A percentile compares a stretch with the other conserved stretches of the same genome.
Conservation (phyloP, 1,284 basidiomycete genomes). For the Austropuccinia psidii region DNA sequence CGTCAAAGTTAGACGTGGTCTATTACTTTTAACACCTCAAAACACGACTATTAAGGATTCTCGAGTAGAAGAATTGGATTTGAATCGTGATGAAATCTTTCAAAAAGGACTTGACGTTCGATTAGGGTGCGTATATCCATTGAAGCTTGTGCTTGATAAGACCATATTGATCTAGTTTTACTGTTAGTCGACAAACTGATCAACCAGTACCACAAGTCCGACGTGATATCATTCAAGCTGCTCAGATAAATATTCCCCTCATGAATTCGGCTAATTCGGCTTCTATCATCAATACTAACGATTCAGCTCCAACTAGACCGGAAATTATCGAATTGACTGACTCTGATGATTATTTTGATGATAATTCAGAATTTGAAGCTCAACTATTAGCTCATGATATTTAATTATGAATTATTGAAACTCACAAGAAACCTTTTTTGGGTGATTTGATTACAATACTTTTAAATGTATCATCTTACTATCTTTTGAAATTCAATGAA, state of each 20-base stretch:
- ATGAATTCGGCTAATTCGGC: not conserved
- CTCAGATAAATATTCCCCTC: not conserved
- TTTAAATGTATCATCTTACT: too few species aligned
- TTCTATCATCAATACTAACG: slow-evolving; percentile 9
- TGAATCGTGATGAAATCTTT: slow-evolving; percentile 29
- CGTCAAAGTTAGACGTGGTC: slow-evolving; percentile 36
- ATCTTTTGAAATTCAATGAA: too few species aligned
- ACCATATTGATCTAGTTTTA: not conserved
- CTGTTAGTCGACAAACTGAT: not conserved
- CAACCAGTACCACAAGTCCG: not conserved
- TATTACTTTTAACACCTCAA: slow-evolving; percentile 38
- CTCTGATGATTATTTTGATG: slow-evolving; percentile 35
- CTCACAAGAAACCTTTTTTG: too few species aligned
- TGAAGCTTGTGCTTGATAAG: not conserved
- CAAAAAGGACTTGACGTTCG: slow-evolving; percentile 36
- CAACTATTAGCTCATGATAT: slow-evolving; percentile 6
- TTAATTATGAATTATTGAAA: too few species aligned
- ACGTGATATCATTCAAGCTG: not conserved
- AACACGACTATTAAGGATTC: slow-evolving; percentile 40
- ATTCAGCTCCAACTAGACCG: not conserved
- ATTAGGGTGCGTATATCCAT: slow-evolving; percentile 28
- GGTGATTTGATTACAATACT: too few species aligned
- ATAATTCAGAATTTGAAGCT: slow-evolving; percentile 32
- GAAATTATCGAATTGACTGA: slow-evolving; percentile 7
- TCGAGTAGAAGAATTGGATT: slow-evolving; percentile 39